These are phyloP conservation scores for Primulina tabacum DNA, from an alignment of 257 asterid species.

Conservation along the genomic window DNA sequence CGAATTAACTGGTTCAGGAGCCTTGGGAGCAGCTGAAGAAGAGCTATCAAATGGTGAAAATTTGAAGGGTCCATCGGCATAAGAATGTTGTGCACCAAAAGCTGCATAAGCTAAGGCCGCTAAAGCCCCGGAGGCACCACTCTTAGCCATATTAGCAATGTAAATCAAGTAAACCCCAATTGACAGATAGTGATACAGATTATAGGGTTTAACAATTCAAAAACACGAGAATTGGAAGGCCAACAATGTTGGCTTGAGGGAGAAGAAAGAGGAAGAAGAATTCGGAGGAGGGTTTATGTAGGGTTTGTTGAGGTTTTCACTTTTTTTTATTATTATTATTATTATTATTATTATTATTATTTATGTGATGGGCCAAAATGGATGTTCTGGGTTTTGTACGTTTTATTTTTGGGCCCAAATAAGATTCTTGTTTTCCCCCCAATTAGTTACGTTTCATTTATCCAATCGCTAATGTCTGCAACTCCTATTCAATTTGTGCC, in stretches of 20 bases:
- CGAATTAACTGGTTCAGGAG: constrained; percentile 34
- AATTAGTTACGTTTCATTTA: too few relatives aligned
- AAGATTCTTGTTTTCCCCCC: not conserved
- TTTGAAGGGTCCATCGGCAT: constrained; percentile 57
- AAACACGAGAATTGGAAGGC: not conserved
- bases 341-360: too few relatives aligned
- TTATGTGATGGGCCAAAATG: not conserved
- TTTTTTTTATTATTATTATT: too few relatives aligned
- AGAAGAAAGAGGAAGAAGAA: constrained; percentile 29
- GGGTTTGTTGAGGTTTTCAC: constrained; percentile 33
- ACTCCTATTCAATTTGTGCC: too few relatives aligned
- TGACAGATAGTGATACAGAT: not conserved
- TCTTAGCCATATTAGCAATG: constrained; percentile 41
- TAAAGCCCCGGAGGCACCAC: constrained; percentile 53
- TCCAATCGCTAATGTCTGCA: too few relatives aligned
- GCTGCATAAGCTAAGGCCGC: constrained; percentile 62
- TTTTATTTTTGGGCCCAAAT: not conserved
- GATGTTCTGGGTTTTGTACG: not conserved
- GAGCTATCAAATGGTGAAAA: constrained; percentile 52
- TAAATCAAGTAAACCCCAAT: not conserved
- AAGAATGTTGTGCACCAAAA: constrained; percentile 42
- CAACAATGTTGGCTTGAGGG: constrained; percentile 14
- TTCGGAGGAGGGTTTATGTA: constrained; percentile 43
- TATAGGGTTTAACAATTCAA: not conserved
- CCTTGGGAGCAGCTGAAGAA: constrained; percentile 32